A percentile compares a stretch with the other conserved stretches of the same genome.
Evolutionary conservation across 768 basidiomycete species (phyloP).

Genomic region (Pleurotus ostreatus): DNA sequence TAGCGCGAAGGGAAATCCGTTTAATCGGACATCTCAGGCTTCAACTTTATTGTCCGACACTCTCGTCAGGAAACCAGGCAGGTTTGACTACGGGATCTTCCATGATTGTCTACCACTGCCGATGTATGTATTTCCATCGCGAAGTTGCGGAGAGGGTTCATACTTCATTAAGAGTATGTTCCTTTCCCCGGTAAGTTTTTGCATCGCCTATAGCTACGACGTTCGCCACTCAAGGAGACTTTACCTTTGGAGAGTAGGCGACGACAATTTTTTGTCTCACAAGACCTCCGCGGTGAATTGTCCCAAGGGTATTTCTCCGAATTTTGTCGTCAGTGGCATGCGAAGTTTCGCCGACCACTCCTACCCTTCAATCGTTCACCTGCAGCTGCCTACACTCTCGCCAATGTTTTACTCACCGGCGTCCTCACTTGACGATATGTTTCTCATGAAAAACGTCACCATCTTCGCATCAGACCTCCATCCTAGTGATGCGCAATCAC

Average conservation of each 20-base stretch:
- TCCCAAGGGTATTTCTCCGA: conserved; percentile 2
- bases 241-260: neutral
- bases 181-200: neutral
- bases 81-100: too few species aligned
- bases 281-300: conserved; percentile 1
- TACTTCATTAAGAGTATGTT: too few species aligned
- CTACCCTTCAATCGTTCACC: neutral
- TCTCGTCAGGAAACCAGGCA: too few species aligned
- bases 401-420: neutral
- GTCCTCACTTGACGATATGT: neutral
- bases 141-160: too few species aligned
- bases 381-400: neutral
- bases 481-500: neutral
- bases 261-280: neutral
- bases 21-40: too few species aligned
- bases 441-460: neutral
- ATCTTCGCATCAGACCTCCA: neutral
- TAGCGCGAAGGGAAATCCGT: too few species aligned
- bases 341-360: conserved; percentile 5
- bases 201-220: neutral
- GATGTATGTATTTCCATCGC: too few species aligned
- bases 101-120: too few species aligned
- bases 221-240: neutral
- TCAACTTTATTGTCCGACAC: too few species aligned
- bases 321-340: neutral